These are phyloP conservation scores for Aspergillus ruber DNA, from an alignment of 2,329 filamentous ascomycete genomes.

Conservation along the genomic window DNA sequence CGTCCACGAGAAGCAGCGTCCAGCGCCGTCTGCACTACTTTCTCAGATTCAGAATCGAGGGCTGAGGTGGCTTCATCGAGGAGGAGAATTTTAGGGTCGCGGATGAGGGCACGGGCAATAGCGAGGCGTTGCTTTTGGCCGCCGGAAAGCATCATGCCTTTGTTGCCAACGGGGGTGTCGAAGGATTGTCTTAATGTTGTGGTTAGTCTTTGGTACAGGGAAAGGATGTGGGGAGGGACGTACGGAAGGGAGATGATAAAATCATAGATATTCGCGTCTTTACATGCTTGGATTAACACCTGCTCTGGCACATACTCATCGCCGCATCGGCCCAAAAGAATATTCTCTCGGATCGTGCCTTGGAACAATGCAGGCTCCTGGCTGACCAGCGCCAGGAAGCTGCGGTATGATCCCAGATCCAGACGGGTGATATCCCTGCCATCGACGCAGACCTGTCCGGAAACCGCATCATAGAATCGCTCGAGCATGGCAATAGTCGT, in stretches of 20 bases:
- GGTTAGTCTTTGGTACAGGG: background rate
- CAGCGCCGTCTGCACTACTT: constrained; percentile 58
- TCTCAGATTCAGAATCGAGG: constrained; percentile 39
- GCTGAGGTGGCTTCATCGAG: constrained; percentile 37
- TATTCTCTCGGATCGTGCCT: constrained; percentile 61
- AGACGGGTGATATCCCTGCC: constrained; percentile 52
- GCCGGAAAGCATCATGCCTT: constrained; percentile 23
- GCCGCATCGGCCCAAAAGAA: constrained; percentile 48
- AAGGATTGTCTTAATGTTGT: constrained; percentile 11
- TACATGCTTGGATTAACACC: constrained; percentile 14
- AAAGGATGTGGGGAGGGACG: background rate
- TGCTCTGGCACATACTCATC: constrained; percentile 13
- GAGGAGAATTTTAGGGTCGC: constrained; percentile 26
- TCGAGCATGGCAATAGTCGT: constrained; percentile 56
- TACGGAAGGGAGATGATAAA: constrained; percentile 22
- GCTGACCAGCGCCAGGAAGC: constrained; percentile 59
- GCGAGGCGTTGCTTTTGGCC: constrained; percentile 33
- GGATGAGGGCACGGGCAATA: constrained; percentile 30
- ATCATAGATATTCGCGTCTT: constrained; percentile 22
- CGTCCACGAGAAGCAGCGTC: constrained; percentile 73
- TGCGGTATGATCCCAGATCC: constrained; percentile 55
- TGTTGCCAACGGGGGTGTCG: constrained; percentile 16
- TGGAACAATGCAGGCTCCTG: constrained; percentile 66
- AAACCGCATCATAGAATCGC: constrained; percentile 60
- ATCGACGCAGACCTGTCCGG: constrained; percentile 59